These are phyloP conservation scores for Chalciporus sphaerocephalus DNA, from an alignment of 768 basidiomycete genomes.

Conservation along the genomic window DNA sequence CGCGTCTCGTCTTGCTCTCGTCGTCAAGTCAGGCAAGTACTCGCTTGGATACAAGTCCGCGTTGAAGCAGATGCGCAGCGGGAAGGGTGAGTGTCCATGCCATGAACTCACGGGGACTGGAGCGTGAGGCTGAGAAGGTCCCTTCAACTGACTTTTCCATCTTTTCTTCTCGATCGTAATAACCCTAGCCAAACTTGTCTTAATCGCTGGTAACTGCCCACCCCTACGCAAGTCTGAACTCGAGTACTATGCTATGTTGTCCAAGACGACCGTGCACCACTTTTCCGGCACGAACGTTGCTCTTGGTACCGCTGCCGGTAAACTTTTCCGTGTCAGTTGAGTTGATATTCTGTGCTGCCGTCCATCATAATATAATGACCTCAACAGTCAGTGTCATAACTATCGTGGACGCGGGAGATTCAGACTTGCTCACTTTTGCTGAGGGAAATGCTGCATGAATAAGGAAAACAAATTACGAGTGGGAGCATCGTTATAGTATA, in stretches of 20 bases:
- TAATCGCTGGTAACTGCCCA: slow-evolving; percentile 99
- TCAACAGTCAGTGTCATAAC: slow-evolving; percentile 98
- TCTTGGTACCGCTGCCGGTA: slow-evolving; percentile 97
- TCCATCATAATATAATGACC: slow-evolving; percentile 6
- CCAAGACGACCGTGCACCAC: slow-evolving; percentile 98
- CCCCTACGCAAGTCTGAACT: slow-evolving; percentile 98
- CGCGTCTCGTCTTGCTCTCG: slow-evolving; percentile 85
- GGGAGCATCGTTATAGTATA: slow-evolving; percentile 3
- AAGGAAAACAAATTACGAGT: neutral
- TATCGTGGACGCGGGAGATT: slow-evolving; percentile 92
- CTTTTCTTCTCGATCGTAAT: slow-evolving; percentile 12
- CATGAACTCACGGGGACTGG: slow-evolving; percentile 80
- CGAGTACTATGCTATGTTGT: slow-evolving; percentile 99
- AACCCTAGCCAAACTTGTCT: slow-evolving; percentile 85
- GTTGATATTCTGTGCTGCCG: slow-evolving; percentile 18
- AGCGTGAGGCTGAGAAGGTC: slow-evolving; percentile 99
- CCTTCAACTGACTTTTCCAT: slow-evolving; percentile 64
- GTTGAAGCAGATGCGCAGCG: slow-evolving; percentile 95
- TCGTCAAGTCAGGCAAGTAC: slow-evolving; percentile 99
- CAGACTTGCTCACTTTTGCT: slow-evolving; percentile 85
- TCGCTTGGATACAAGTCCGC: slow-evolving; percentile 96
- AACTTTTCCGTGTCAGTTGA: slow-evolving; percentile 97
- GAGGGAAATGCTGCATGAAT: slow-evolving; percentile 65
- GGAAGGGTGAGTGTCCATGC: slow-evolving; percentile 76
- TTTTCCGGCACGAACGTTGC: slow-evolving; percentile 97